Evolutionary conservation across 176 grass and related monocot species (phyloP).

Genomic region (Carex myosuroides): DNA sequence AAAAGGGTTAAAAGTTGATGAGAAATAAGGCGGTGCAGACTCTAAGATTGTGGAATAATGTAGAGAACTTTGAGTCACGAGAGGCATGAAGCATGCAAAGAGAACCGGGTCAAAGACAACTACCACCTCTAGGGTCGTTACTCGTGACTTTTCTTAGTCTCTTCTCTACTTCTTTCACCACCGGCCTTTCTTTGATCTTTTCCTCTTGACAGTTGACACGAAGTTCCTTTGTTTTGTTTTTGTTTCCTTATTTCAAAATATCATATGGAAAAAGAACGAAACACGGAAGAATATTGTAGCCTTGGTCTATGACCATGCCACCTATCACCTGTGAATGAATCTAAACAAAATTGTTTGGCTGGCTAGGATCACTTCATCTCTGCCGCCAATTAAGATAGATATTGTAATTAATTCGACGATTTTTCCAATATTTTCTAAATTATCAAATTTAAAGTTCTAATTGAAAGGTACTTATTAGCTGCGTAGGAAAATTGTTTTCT

Average conservation of each 20-base stretch:
- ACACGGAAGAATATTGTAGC: neutral
- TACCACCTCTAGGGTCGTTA: neutral
- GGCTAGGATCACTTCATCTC: neutral
- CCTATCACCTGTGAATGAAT: neutral
- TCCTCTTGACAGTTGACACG: neutral
- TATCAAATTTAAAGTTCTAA: too few species aligned
- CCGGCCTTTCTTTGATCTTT: neutral
- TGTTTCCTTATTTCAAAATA: neutral
- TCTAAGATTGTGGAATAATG: neutral
- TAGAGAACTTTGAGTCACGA: neutral
- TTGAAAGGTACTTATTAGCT: too few species aligned
- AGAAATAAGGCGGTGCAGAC: neutral
- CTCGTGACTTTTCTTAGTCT: neutral
- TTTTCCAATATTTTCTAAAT: too few species aligned
- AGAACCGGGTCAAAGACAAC: slow-evolving; percentile 6
- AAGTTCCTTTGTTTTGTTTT: neutral
- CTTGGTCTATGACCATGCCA: neutral
- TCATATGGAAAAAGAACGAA: neutral
- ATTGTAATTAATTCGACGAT: too few species aligned
- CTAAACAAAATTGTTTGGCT: neutral
- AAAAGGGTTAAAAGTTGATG: neutral
- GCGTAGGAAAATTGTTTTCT: too few species aligned
- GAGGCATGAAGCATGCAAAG: neutral
- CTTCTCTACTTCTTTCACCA: neutral
- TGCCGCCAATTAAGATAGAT: neutral